Evolutionary conservation across 2,329 filamentous ascomycete species (phyloP), one percentile per base, ranked within the genome.

Genomic region (Fusarium albidum): DNA sequence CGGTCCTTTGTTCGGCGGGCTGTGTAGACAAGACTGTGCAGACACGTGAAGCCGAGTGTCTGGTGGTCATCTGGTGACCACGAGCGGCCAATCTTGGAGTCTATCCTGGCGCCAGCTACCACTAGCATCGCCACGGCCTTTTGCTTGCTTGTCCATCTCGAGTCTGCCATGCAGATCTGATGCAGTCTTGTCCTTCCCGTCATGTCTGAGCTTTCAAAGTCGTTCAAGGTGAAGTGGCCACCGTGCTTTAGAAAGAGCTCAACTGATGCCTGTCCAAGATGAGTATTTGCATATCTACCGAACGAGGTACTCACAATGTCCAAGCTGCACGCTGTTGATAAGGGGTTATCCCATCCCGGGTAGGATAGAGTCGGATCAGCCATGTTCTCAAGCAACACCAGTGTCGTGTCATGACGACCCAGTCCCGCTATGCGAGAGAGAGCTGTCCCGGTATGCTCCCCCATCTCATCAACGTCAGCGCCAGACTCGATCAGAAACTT

Each of bases 381-480:
- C 50, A 58, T 58, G 2, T 45, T 58, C 17, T 59, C 37, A 0
- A 58, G 12, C 1, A 59, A n/a, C 7, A 58, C n/a, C 5, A 51
- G 11, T 11, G 41, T 54, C 2, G 40, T 58, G 9, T 58, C 55
- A 6, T 58, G 42, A 0, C 32, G 34, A 3, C 14, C 31, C 2
- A 51, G 5, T 0, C 50, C 55, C 8, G 50, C 29, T 15, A 58
- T 58, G 4, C 21, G 34, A 1, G 48, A 51, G 2, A 59, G 42
- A 1, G 55, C 45, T 10, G 55, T 59, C 1, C 49, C 50, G 1
- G 33, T 48, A 12, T 55, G 13, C 6, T 47, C 33, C 5, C 35
- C 46, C 38, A 60, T 56, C 4, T 60, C 55, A n/a, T 60, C 55
- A 5, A 59, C 47, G 1, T 60, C 57, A 18, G 48, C 55, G 1